phyloP scores from a whole-genome alignment of 2,329 filamentous ascomycete genomes.

The Colletotrichum sp. region DNA sequence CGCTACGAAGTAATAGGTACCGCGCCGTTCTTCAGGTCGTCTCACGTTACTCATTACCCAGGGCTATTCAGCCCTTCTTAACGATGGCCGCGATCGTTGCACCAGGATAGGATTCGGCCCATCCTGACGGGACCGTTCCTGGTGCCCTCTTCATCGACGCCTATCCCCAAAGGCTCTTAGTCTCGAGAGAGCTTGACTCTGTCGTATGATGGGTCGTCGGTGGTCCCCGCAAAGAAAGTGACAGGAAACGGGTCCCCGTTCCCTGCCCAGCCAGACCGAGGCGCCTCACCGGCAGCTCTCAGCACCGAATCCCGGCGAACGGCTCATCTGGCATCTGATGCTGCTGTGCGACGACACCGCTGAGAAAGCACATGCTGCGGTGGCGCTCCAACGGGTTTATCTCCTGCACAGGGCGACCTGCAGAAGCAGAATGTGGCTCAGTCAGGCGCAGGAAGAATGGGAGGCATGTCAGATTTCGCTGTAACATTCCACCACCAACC shows the following conservation, averaged over 20 bases:
- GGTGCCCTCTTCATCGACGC: background rate
- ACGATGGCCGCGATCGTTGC: background rate
- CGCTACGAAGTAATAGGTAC: background rate
- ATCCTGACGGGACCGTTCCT: background rate
- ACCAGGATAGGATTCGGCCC: background rate
- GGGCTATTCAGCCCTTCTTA: background rate
- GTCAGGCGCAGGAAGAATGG: background rate
- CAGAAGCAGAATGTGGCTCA: background rate
- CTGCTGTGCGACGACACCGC: background rate
- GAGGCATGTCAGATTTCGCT: background rate
- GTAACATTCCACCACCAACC: background rate
- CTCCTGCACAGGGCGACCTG: background rate
- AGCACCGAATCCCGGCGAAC: slow-evolving; percentile 8
- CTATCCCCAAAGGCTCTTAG: background rate
- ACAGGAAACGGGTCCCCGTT: background rate
- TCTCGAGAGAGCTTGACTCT: background rate
- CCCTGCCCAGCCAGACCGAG: slow-evolving; percentile 2
- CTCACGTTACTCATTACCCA: background rate
- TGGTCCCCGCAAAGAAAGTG: background rate
- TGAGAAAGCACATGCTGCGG: background rate
- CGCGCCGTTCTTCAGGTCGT: background rate
- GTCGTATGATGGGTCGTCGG: background rate
- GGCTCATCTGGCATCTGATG: slow-evolving; percentile 10
- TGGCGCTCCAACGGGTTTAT: background rate
- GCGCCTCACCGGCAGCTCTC: background rate